A percentile compares a stretch with the other conserved stretches of the same genome.
Evolutionary conservation across 768 basidiomycete species (phyloP).

Genomic region (Lactifluus echinatus): DNA sequence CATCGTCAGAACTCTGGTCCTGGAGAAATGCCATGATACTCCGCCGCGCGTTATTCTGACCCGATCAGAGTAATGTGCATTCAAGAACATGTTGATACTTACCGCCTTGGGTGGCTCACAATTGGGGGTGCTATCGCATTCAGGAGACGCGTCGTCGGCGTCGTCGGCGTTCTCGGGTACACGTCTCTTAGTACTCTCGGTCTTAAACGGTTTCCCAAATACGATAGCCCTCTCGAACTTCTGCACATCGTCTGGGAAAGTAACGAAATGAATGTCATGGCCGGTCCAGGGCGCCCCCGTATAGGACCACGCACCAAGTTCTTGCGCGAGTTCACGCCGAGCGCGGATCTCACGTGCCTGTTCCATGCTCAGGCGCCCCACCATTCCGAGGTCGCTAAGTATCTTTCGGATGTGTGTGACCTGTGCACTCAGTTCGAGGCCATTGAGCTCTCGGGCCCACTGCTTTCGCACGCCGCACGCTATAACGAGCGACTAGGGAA

Average conservation of each 20-base stretch:
- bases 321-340: constrained; percentile 67
- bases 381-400: constrained; percentile 71
- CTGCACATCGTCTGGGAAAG: constrained; percentile 58
- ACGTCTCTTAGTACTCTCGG: constrained; percentile 15
- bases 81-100: neutral
- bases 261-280: neutral
- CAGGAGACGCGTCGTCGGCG: constrained; percentile 29
- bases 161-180: constrained; percentile 16
- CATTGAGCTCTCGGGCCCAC: constrained; percentile 69
- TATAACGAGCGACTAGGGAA: constrained; percentile 51
- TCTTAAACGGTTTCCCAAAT: constrained; percentile 26
- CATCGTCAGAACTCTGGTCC: constrained; percentile 57
- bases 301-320: constrained; percentile 49
- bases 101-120: constrained; percentile 1
- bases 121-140: constrained; percentile 19
- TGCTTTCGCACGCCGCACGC: constrained; percentile 72
- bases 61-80: neutral
- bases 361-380: constrained; percentile 64
- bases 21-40: constrained; percentile 66
- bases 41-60: constrained; percentile 38
- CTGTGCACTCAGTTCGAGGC: constrained; percentile 47
- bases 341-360: constrained; percentile 71
- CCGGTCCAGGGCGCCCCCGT: too few relatives aligned
- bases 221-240: constrained; percentile 51
- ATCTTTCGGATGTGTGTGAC: constrained; percentile 57